Base-by-base conservation (phyloP, 495 filamentous ascomycete species). In the Trichoderma erinaceum region DNA sequence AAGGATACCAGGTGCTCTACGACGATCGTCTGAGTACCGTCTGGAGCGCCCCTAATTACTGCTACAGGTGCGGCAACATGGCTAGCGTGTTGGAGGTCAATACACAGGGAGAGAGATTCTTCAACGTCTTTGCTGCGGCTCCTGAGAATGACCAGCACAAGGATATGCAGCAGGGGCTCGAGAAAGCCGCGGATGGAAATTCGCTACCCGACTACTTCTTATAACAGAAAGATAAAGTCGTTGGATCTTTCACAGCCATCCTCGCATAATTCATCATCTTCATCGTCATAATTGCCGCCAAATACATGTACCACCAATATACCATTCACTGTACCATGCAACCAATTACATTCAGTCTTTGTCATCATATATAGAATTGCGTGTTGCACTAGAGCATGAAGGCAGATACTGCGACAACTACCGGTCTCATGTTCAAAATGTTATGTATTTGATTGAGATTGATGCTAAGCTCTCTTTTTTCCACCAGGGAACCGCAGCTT, bases 11-110 rank as follows among this genome's bases (percentile, higher is more conserved):
- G 78, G 89, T 97, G 66, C 84, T 99, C 6, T 99, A 95, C 76
- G 95, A 97, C 75, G 93, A 97, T 77, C 88, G 88, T 25, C 79
- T 99, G 66, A 95, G 90, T 77, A 98, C 96, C 4, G 95, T 99
- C 4, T 99, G 95, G 95, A 96, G 91, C 75, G 95, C 93, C 2
- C 93, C 93, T 4, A 97, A 97, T 73, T 97, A 97, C 78, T 97
- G 93, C 78, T 97, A 97, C 75, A 83, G 93, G 21, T 99, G 95
- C 77, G 95, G 95, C 23, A 99, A 99, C 74, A 88, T 97, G 85
- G 95, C 95, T 12, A 96, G 92, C 78, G 95, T 99, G 38, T 82
- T 99, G 16, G 95, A 99, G 78, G 96, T 99, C 52, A 91, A 91
- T 74, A 92, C 97, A 75, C 86, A 87, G 15, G 95, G 94, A 18